A percentile compares a stretch with the other conserved stretches of the same genome.
phyloP scores from a whole-genome alignment of 1,284 basidiomycete genomes.

The Ceratobasidium sp. region DNA sequence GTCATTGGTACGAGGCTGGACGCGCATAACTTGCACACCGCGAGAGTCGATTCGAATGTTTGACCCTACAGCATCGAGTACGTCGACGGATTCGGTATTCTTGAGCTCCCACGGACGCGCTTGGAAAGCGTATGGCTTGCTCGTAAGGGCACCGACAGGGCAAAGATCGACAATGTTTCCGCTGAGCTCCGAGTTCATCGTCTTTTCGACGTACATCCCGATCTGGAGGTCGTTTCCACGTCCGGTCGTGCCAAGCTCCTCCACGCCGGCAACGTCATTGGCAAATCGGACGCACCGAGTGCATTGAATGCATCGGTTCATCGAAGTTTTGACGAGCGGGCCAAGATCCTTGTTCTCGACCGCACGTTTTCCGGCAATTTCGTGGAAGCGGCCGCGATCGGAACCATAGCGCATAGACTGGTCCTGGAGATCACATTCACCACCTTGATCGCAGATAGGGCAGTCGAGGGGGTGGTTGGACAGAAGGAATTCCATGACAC shows the following conservation, averaged over 20 bases:
- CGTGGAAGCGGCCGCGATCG: constrained; percentile 97
- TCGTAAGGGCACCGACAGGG: constrained; percentile 96
- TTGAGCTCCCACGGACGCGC: constrained; percentile 99
- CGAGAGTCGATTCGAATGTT: constrained; percentile 98
- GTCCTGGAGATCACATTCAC: constrained; percentile 99
- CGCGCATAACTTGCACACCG: constrained; percentile 95
- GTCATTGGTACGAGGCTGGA: constrained; percentile 96
- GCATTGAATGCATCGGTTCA: constrained; percentile 99
- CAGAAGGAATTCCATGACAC: constrained; percentile 98
- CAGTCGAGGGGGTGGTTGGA: constrained; percentile 98
- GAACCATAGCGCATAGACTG: constrained; percentile 99
- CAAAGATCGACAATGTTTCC: constrained; percentile 98
- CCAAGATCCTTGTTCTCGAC: constrained; percentile 99
- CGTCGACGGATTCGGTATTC: constrained; percentile 96
- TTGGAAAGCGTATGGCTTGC: constrained; percentile 97
- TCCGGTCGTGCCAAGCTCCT: constrained; percentile 96
- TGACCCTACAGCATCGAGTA: constrained; percentile 97
- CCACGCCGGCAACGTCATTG: constrained; percentile 98
- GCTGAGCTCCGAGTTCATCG: constrained; percentile 96
- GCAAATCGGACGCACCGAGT: constrained; percentile 99
- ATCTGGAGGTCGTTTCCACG: constrained; percentile 99
- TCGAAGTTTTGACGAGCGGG: constrained; percentile 97
- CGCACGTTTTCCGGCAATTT: constrained; percentile 96
- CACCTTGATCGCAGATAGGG: constrained; percentile 97
- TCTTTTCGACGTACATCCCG: constrained; percentile 97